phyloP scores from a whole-genome alignment of 2,329 filamentous ascomycete genomes.

The Colletotrichum echinochloae region DNA sequence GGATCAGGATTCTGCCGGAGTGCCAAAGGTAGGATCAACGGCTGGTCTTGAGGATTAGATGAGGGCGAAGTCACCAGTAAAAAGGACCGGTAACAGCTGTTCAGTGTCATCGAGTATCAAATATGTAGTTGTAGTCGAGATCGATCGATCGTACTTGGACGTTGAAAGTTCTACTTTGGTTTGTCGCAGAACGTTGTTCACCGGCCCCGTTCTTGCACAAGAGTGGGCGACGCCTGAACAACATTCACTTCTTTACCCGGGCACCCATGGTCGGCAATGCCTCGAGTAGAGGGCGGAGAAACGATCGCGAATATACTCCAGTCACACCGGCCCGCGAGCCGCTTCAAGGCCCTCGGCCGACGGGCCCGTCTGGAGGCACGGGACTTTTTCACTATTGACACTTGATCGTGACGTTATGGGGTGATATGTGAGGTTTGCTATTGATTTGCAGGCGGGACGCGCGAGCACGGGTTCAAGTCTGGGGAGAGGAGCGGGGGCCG shows the following conservation, averaged over 20 bases:
- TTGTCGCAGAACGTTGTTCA: background rate
- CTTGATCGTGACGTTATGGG: constrained; percentile 17
- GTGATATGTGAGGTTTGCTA: constrained; percentile 25
- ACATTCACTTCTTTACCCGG: background rate
- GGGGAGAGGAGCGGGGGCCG: constrained; percentile 7
- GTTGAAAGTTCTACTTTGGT: background rate
- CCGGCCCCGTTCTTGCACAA: background rate
- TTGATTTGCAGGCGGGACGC: too few relatives aligned
- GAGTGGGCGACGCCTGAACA: too few relatives aligned
- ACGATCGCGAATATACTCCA: background rate
- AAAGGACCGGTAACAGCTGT: too few relatives aligned
- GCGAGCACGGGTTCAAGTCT: constrained; percentile 28
- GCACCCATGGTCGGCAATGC: background rate
- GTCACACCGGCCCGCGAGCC: background rate
- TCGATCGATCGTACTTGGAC: background rate
- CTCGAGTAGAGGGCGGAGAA: background rate
- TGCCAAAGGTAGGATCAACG: background rate
- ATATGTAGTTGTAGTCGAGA: too few relatives aligned
- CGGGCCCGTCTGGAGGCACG: background rate
- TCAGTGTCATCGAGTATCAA: background rate
- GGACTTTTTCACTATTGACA: constrained; percentile 5
- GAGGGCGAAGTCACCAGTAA: background rate
- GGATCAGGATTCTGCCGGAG: background rate
- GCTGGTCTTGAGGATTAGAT: background rate
- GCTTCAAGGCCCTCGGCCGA: constrained; percentile 2